Evolutionary conservation across 2,329 filamentous ascomycete genomes (phyloP).

Genomic region (Sarocladium oryzae): DNA sequence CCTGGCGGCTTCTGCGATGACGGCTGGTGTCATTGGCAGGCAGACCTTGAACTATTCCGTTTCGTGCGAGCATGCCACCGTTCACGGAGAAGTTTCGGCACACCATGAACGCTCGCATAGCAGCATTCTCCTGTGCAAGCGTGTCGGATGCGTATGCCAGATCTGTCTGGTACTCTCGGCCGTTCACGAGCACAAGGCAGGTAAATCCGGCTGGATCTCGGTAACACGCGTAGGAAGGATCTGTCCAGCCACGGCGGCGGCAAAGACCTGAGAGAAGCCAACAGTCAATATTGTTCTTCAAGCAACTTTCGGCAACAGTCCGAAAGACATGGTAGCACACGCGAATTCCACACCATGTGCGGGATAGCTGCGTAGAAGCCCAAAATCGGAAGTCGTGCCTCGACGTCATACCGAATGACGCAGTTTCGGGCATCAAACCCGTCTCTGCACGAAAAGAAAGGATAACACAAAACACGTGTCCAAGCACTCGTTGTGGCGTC

Average conservation of each 20-base stretch:
- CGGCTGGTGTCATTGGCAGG: conserved; percentile 47
- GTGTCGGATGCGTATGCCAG: conserved; percentile 73
- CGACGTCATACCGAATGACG: neutral
- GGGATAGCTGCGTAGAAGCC: neutral
- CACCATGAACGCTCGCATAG: conserved; percentile 94
- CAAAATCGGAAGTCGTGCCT: neutral
- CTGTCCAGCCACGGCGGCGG: conserved; percentile 87
- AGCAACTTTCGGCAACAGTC: neutral
- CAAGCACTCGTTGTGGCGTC: neutral
- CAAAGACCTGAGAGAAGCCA: conserved; percentile 65
- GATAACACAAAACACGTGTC: too few relatives aligned
- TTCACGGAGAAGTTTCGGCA: conserved; percentile 97
- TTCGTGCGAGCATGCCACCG: conserved; percentile 77
- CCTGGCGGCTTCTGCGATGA: conserved; percentile 45
- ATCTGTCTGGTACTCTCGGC: conserved; percentile 92
- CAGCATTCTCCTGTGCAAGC: conserved; percentile 85
- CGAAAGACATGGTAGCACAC: too few relatives aligned
- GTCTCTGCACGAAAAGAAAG: too few relatives aligned
- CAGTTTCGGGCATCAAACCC: too few relatives aligned
- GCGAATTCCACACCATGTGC: too few relatives aligned
- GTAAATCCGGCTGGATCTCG: conserved; percentile 69
- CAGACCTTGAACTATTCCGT: conserved; percentile 61
- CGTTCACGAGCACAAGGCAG: conserved; percentile 91
- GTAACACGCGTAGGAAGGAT: conserved; percentile 83
- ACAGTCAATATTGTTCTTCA: neutral